These are phyloP conservation scores for Colletotrichum noveboracense DNA, from an alignment of 2,329 filamentous ascomycete genomes.

Conservation along the genomic window DNA sequence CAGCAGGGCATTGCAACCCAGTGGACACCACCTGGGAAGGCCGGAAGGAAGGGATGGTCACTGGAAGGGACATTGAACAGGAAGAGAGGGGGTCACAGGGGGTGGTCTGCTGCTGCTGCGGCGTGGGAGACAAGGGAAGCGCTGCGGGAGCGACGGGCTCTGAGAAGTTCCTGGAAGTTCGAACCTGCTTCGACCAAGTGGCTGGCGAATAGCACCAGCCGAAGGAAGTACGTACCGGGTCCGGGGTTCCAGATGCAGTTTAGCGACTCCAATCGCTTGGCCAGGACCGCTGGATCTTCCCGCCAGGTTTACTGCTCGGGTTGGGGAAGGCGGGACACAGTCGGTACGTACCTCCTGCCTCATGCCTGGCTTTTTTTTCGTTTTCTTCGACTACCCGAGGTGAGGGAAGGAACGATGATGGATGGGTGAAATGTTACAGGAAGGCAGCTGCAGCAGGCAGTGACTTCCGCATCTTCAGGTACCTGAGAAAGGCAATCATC, in stretches of 20 bases:
- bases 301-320: background rate
- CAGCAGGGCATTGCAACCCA: background rate
- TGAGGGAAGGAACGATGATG: background rate
- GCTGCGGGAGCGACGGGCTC: slow-evolving; percentile 11
- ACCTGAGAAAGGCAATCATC: background rate
- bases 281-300: background rate
- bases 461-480: background rate
- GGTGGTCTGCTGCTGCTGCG: background rate
- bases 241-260: background rate
- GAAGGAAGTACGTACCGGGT: background rate
- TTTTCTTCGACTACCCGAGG: background rate
- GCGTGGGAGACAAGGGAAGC: slow-evolving; percentile 2
- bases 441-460: background rate
- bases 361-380: background rate
- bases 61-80: background rate
- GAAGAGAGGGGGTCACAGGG: background rate
- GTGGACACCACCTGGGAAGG: background rate
- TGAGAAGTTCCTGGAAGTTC: background rate
- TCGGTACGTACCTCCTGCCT: background rate
- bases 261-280: background rate
- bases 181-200: background rate
- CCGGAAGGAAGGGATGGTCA: background rate
- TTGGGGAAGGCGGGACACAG: background rate
- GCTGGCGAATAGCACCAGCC: background rate
- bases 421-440: background rate